These are phyloP conservation scores for Chenopodium formosanum DNA, from an alignment of 148 eudicot genomes.

Conservation along the genomic window DNA sequence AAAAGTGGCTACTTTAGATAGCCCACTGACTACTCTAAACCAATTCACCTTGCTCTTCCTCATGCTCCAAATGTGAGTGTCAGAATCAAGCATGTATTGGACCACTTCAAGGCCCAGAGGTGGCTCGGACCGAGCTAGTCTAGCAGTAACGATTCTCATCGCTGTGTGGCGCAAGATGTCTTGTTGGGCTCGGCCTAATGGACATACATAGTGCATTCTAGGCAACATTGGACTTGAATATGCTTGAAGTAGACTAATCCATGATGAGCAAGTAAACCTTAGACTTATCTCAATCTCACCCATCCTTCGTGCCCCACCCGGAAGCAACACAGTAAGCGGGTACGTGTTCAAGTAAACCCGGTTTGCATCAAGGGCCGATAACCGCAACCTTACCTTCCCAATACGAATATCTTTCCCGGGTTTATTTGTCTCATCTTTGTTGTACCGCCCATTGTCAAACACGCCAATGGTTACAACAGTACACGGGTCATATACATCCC, in stretches of 20 bases:
- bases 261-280: constrained; percentile 73
- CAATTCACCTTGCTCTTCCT: constrained; percentile 84
- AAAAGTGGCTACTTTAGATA: constrained; percentile 58
- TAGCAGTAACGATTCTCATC: constrained; percentile 63
- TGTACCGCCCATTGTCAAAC: constrained; percentile 77
- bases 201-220: constrained; percentile 81
- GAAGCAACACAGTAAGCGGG: constrained; percentile 61
- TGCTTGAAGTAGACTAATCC: constrained; percentile 70
- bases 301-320: constrained; percentile 67
- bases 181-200: constrained; percentile 72
- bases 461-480: constrained; percentile 84
- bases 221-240: constrained; percentile 80
- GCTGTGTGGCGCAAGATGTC: constrained; percentile 76
- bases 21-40: constrained; percentile 66
- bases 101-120: constrained; percentile 82
- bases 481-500: constrained; percentile 91
- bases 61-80: constrained; percentile 85
- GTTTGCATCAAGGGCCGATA: constrained; percentile 71
- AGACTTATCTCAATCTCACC: constrained; percentile 81
- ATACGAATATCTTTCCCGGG: constrained; percentile 57
- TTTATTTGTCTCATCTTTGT: constrained; percentile 39
- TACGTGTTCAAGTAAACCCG: constrained; percentile 57
- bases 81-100: constrained; percentile 76
- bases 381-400: constrained; percentile 68
- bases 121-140: constrained; percentile 78